These are phyloP conservation scores for Lachnum nothofagi DNA, from an alignment of 2,329 filamentous ascomycete species.

Conservation along the genomic window DNA sequence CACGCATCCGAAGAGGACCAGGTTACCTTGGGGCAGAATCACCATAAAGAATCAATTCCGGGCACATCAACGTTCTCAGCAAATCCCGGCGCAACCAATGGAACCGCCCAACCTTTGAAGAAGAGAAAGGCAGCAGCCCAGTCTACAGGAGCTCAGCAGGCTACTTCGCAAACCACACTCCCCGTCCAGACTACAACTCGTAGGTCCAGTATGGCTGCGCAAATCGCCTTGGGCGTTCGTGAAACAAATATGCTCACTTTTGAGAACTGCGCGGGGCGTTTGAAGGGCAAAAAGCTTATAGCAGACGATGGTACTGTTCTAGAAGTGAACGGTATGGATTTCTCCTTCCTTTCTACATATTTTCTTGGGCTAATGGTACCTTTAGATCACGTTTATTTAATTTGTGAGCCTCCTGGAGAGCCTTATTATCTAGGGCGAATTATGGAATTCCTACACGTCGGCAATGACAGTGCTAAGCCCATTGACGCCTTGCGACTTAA, in stretches of 20 bases:
- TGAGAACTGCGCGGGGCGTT: conserved; percentile 60
- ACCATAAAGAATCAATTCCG: conserved; percentile 46
- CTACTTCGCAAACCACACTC: conserved; percentile 8
- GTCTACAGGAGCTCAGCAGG: conserved; percentile 17
- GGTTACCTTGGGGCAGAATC: conserved; percentile 24
- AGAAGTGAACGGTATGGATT: conserved; percentile 74
- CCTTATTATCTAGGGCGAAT: conserved; percentile 96
- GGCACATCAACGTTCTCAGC: conserved; percentile 56
- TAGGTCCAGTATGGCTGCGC: conserved; percentile 17
- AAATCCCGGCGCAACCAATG: conserved; percentile 32
- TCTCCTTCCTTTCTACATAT: not conserved
- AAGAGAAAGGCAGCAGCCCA: conserved; percentile 71
- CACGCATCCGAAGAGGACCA: conserved; percentile 28
- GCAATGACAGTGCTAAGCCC: conserved; percentile 66
- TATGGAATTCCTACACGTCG: conserved; percentile 90
- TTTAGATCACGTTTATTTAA: conserved; percentile 82
- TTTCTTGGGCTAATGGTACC: conserved; percentile 15
- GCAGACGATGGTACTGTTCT: conserved; percentile 88
- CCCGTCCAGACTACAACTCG: conserved; percentile 14
- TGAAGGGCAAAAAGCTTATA: conserved; percentile 72
- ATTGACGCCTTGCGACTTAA: conserved; percentile 90
- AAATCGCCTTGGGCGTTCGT: conserved; percentile 29
- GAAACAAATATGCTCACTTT: conserved; percentile 89
- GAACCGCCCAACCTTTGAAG: conserved; percentile 53
- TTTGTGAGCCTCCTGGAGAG: conserved; percentile 95